A percentile compares a stretch with the other conserved stretches of the same genome.
phyloP scores from a whole-genome alignment of 75 land plant genomes.

The Adiantum capillusveneris region DNA sequence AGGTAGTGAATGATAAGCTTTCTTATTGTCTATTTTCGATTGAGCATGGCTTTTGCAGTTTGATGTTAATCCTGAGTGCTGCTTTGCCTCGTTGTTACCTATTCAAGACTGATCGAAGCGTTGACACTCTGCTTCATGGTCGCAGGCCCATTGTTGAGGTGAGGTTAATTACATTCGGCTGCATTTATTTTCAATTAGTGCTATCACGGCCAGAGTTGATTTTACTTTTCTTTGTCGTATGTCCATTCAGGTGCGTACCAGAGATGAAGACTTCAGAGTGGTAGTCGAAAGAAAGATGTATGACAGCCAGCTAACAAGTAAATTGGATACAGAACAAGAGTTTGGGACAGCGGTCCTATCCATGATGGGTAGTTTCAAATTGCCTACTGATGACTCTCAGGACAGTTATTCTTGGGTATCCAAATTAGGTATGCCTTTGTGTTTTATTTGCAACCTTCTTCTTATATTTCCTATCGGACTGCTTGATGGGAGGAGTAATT shows the following conservation, averaged over 20 bases:
- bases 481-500: no score
- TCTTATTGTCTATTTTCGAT: background rate
- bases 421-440: constrained; percentile 17
- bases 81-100: no score
- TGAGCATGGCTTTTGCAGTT: background rate
- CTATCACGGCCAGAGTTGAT: no score
- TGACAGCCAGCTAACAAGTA: constrained; percentile 14
- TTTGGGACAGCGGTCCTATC: constrained; percentile 9
- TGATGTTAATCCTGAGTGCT: no score
- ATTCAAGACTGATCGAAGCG: constrained; percentile 84
- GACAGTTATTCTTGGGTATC: constrained; percentile 18
- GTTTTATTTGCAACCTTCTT: background rate
- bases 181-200: background rate
- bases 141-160: constrained; percentile 68
- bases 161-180: background rate
- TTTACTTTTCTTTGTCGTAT: no score
- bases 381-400: constrained; percentile 7
- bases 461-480: no score
- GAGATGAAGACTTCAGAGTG: constrained; percentile 49
- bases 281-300: constrained; percentile 48
- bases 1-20: constrained; percentile 29
- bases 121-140: constrained; percentile 57
- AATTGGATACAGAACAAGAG: background rate
- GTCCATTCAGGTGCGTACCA: constrained; percentile 59
- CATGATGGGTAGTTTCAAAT: background rate